Evolutionary conservation across 2,329 filamentous ascomycete genomes (phyloP).

Genomic region (Curvularia lunata): DNA sequence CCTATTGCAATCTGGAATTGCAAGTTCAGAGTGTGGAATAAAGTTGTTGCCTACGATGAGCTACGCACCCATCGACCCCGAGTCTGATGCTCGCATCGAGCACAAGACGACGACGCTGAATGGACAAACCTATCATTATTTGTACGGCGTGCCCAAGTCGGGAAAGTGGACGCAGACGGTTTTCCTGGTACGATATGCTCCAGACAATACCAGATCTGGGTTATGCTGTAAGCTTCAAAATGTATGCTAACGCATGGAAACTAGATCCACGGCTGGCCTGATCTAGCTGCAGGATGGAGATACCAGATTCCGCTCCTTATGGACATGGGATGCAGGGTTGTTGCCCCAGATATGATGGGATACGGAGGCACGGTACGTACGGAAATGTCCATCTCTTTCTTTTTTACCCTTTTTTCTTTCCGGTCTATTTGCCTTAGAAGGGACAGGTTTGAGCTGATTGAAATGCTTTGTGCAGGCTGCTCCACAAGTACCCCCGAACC

Average conservation of each 20-base stretch:
- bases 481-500: slow-evolving; percentile 64
- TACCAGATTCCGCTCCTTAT: slow-evolving; percentile 82
- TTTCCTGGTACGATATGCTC: slow-evolving; percentile 55
- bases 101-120: slow-evolving; percentile 69
- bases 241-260: not conserved
- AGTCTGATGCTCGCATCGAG: slow-evolving; percentile 70
- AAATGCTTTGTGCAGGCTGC: slow-evolving; percentile 43
- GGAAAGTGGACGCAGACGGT: slow-evolving; percentile 59
- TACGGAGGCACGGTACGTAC: slow-evolving; percentile 73
- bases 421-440: not conserved
- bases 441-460: not conserved
- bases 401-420: not conserved
- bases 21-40: not conserved
- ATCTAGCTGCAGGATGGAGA: slow-evolving; percentile 84
- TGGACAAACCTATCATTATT: slow-evolving; percentile 72
- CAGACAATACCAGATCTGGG: not conserved
- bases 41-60: slow-evolving; percentile 38
- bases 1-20: not conserved
- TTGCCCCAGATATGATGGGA: slow-evolving; percentile 85
- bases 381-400: not conserved
- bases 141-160: slow-evolving; percentile 57
- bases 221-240: too few species aligned
- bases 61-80: slow-evolving; percentile 66
- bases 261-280: slow-evolving; percentile 79
- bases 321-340: slow-evolving; percentile 74